Conservation (phyloP, 2,329 filamentous ascomycete genomes). For the Fusarium pseudograminearum region DNA sequence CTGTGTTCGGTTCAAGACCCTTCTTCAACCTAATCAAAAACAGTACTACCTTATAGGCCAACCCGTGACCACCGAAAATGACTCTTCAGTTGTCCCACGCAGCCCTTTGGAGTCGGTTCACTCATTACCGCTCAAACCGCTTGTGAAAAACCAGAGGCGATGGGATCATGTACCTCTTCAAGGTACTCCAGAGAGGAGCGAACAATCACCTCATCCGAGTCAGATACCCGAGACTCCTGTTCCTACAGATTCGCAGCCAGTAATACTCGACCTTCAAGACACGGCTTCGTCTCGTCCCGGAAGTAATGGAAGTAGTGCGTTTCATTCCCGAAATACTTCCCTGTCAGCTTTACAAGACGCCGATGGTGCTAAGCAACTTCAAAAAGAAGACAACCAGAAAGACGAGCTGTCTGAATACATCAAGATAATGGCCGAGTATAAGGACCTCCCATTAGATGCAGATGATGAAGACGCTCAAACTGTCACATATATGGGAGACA, state of each 20-base stretch:
- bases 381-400: constrained; percentile 11
- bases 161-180: constrained; percentile 55
- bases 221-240: constrained; percentile 35
- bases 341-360: neutral
- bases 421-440: constrained; percentile 68
- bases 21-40: constrained; percentile 69
- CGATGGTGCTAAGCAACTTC: neutral
- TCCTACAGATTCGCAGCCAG: constrained; percentile 43
- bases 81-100: neutral
- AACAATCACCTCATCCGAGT: constrained; percentile 49
- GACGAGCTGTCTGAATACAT: constrained; percentile 76
- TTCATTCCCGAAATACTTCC: neutral
- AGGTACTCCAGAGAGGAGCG: constrained; percentile 54
- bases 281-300: constrained; percentile 7
- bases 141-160: constrained; percentile 53
- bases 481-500: constrained; percentile 28
- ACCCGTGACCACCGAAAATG: constrained; percentile 42
- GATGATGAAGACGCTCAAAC: constrained; percentile 60
- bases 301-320: too few relatives aligned
- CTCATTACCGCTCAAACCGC: constrained; percentile 64
- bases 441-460: constrained; percentile 67
- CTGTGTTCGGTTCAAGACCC: constrained; percentile 68
- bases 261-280: constrained; percentile 42
- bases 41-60: constrained; percentile 71
- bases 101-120: constrained; percentile 42